A percentile compares a stretch with the other conserved stretches of the same genome.
These are phyloP conservation scores for Thielaviopsis musarum DNA, from an alignment of 2,329 filamentous ascomycete species.

Conservation along the genomic window DNA sequence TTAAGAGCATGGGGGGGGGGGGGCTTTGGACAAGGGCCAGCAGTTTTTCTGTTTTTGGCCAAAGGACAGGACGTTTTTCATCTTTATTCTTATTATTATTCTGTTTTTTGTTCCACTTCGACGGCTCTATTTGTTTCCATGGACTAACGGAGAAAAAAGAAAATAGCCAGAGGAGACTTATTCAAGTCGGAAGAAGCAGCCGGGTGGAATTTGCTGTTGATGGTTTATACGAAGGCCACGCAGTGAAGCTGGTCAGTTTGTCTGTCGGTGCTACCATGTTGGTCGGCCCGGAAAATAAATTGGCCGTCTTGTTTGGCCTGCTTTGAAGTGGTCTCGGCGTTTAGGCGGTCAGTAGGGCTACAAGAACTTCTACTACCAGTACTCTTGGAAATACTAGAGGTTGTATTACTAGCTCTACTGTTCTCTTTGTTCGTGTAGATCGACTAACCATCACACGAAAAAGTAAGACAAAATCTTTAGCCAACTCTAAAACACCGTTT, in stretches of 20 bases:
- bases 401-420: too few species aligned
- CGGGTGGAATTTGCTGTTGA: too few species aligned
- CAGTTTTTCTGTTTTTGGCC: not conserved
- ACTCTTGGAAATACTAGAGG: too few species aligned
- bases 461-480: not conserved
- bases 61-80: not conserved
- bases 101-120: not conserved
- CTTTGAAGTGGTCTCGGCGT: too few species aligned
- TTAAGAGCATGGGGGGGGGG: not conserved
- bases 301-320: not conserved
- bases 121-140: not conserved
- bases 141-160: not conserved
- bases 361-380: too few species aligned
- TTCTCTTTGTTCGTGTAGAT: too few species aligned
- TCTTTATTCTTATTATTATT: too few species aligned
- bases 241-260: not conserved
- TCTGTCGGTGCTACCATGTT: not conserved
- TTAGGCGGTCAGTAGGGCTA: too few species aligned
- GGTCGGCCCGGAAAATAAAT: not conserved
- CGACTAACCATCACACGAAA: too few species aligned
- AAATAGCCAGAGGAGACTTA: not conserved
- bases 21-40: not conserved
- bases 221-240: too few species aligned
- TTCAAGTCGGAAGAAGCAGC: not conserved
- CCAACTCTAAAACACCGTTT: not conserved